Conservation (phyloP, 2,329 filamentous ascomycete genomes). For the Colletotrichum sp. region DNA sequence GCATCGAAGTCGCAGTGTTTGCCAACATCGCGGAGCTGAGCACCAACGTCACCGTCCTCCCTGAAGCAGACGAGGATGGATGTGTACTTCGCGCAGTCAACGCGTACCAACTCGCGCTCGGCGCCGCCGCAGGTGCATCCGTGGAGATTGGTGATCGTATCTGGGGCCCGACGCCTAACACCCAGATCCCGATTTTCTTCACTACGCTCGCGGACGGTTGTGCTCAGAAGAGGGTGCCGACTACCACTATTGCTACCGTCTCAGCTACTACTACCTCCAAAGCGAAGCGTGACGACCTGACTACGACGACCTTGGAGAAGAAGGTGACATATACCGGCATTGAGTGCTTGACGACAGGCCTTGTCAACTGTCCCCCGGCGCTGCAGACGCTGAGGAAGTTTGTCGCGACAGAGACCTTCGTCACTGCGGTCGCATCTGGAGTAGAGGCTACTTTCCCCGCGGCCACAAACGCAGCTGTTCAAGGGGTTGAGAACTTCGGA, state of each 20-base stretch:
- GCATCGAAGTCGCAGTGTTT: conserved; percentile 53
- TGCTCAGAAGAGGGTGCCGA: conserved; percentile 25
- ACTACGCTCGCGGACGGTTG: conserved; percentile 54
- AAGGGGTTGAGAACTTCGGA: conserved; percentile 1
- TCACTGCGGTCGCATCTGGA: conserved; percentile 44
- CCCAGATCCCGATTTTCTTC: conserved; percentile 55
- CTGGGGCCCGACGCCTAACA: conserved; percentile 55
- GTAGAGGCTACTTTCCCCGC: conserved; percentile 39
- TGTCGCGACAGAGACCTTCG: conserved; percentile 41
- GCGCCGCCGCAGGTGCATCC: conserved; percentile 58
- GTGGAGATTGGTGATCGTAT: conserved; percentile 44
- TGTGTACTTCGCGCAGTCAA: conserved; percentile 53
- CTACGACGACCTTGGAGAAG: conserved; percentile 35
- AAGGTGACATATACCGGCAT: conserved; percentile 44
- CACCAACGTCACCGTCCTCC: conserved; percentile 51
- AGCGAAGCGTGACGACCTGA: conserved; percentile 31
- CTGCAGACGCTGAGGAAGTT: conserved; percentile 49
- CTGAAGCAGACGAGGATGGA: conserved; percentile 34
- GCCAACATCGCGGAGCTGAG: conserved; percentile 59
- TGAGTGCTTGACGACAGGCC: conserved; percentile 43
- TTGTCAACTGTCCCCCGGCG: conserved; percentile 55
- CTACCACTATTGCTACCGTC: conserved; percentile 23
- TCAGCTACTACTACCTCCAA: conserved; percentile 24
- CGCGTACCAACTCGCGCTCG: conserved; percentile 56
- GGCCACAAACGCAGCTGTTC: background rate